Conservation (phyloP, 2,329 filamentous ascomycete species). For the Penicillium sp. region DNA sequence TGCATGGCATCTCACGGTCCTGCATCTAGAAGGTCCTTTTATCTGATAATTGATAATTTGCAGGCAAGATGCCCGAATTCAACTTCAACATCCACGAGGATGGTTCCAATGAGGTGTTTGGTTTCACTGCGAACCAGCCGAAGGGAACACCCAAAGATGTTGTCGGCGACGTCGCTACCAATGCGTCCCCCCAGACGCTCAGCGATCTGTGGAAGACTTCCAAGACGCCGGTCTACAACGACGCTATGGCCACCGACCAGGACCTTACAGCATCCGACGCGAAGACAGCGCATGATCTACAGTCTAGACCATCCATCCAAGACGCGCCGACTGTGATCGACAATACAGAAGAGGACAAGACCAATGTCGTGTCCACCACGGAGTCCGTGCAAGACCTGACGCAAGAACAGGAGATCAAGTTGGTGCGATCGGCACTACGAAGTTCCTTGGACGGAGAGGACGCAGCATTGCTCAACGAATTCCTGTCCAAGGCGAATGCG, state of each 20-base stretch:
- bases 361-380: constrained; percentile 6
- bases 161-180: constrained; percentile 9
- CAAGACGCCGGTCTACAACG: constrained; percentile 12
- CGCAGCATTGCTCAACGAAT: constrained; percentile 39
- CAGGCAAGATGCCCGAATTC: constrained; percentile 23
- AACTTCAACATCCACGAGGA: constrained; percentile 20
- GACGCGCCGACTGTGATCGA: not conserved
- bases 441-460: constrained; percentile 41
- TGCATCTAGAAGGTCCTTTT: not conserved
- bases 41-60: constrained; percentile 8
- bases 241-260: not conserved
- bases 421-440: constrained; percentile 38
- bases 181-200: constrained; percentile 8
- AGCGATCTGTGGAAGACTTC: constrained; percentile 1
- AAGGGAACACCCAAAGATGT: not conserved
- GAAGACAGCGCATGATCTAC: constrained; percentile 11
- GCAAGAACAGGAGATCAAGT: constrained; percentile 30
- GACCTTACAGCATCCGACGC: constrained; percentile 4
- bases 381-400: constrained; percentile 27
- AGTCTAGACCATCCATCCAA: constrained; percentile 6
- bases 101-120: not conserved
- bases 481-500: constrained; percentile 41
- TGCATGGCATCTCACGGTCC: no score
- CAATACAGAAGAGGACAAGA: not conserved
- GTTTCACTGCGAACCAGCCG: not conserved